Base-by-base conservation (phyloP, 768 basidiomycete species). In the Termitomyces sp. region DNA sequence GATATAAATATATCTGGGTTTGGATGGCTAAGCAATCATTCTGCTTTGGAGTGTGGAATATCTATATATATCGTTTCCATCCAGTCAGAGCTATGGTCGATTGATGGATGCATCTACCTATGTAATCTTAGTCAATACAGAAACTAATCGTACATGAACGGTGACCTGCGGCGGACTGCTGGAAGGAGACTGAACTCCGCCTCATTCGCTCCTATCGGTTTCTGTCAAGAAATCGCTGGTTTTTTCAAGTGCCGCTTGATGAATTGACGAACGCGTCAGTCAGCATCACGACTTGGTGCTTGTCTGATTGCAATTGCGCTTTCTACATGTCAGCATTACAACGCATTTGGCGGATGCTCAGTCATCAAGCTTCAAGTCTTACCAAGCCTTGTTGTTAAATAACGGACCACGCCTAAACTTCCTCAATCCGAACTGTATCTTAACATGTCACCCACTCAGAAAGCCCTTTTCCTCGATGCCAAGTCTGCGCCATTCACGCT, bases 391-490 rank as follows among this genome's bases (percentile, higher is more conserved):
- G 20, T 20, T 10, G 24, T 2, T 31, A 46, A 55, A 33, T 24
- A 15, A 16, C 31, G n/a, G 31, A 49, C 33, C 39, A 1, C n/a
- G 3, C 7, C 26, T 39, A 18, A n/a, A 6, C 39, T 39, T 10
- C 18, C 28, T 29, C 8, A n/a, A 29, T 5, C 29, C 20, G 16
- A 50, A 34, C 9, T 24, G 8, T 31, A 22, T 22, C 18, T n/a
- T 13, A 31, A 4, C 20, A 57, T 57, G 56, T 24, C 45, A 2
- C 13, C 34, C n/a, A 53, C 28, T 18, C 77, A 69, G 42, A 69
- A 68, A 57, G 66, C 68, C 12, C 63, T 71, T 10, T 36, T 63
- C 45, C 59, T 70, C 31, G 41, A 60, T 4, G 39, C 54, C 16
- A 58, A 62, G 49, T 47, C 47, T 18, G 68, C 61, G 0, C 31